phyloP scores from a whole-genome alignment of 2,329 filamentous ascomycete genomes.

The Paraphaeosphaeria sporulosa region DNA sequence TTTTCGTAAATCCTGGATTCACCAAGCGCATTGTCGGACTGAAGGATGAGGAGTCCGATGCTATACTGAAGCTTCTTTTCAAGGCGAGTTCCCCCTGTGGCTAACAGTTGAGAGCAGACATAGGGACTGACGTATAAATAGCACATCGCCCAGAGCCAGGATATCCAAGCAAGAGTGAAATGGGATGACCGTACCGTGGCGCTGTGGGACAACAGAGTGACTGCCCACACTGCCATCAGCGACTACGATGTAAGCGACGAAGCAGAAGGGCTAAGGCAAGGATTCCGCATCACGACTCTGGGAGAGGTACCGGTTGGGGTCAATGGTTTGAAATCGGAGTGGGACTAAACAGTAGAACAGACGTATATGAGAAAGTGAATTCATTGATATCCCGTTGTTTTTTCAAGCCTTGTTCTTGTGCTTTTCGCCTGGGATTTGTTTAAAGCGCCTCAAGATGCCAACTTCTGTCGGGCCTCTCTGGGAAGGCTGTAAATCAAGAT shows the following conservation, averaged over 20 bases:
- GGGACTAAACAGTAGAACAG: conserved; percentile 16
- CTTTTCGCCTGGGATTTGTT: conserved; percentile 15
- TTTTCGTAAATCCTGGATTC: conserved; percentile 20
- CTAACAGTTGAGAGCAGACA: no score
- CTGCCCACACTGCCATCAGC: conserved; percentile 76
- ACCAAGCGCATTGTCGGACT: conserved; percentile 22
- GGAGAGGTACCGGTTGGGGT: conserved; percentile 30
- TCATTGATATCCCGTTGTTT: conserved; percentile 22
- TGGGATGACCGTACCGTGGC: conserved; percentile 80
- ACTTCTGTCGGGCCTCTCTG: conserved; percentile 21
- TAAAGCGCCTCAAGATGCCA: neutral
- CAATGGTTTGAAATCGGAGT: conserved; percentile 28
- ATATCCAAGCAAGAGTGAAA: conserved; percentile 74
- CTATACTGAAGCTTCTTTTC: conserved; percentile 19
- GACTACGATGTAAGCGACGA: conserved; percentile 61
- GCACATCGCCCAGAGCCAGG: conserved; percentile 72
- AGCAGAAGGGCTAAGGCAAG: conserved; percentile 31
- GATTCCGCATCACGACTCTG: conserved; percentile 35
- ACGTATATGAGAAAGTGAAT: no score
- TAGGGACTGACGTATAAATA: conserved; percentile 37
- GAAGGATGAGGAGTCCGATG: conserved; percentile 21
- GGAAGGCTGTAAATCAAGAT: conserved; percentile 36
- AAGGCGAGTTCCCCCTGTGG: neutral
- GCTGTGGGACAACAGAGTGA: conserved; percentile 83
- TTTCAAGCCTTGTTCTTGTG: conserved; percentile 22